These are phyloP conservation scores for Podaxis sp. DNA, from an alignment of 768 basidiomycete species.

Conservation along the genomic window DNA sequence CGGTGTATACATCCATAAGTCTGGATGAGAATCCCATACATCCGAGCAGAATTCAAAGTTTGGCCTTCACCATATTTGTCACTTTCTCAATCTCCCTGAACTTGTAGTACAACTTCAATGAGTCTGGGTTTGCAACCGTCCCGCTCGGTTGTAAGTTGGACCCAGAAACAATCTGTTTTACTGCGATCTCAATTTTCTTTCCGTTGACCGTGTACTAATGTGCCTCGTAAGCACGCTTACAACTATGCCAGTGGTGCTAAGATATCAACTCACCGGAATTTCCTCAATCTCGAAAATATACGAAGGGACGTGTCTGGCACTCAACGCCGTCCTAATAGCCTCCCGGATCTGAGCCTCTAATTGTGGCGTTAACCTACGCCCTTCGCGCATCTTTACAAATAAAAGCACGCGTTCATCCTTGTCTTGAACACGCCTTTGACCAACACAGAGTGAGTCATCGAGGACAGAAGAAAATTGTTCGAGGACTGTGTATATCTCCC, in stretches of 20 bases:
- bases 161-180: conserved; percentile 78
- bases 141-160: conserved; percentile 64
- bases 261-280: conserved; percentile 56
- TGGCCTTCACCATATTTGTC: conserved; percentile 16
- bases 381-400: conserved; percentile 65
- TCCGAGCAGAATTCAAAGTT: conserved; percentile 14
- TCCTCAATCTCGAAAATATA: conserved; percentile 63
- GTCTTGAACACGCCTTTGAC: conserved; percentile 61
- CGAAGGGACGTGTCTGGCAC: conserved; percentile 74
- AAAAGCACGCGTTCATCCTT: conserved; percentile 74
- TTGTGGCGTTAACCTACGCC: conserved; percentile 39
- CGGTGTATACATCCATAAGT: too few species aligned
- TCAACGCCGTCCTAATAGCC: conserved; percentile 59
- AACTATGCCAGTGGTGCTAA: neutral
- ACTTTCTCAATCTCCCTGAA: conserved; percentile 49
- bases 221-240: neutral
- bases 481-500: conserved; percentile 76
- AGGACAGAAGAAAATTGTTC: conserved; percentile 53
- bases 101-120: conserved; percentile 63
- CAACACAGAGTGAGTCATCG: conserved; percentile 74
- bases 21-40: neutral
- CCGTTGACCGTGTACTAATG: conserved; percentile 71
- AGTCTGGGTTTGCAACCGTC: conserved; percentile 73
- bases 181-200: conserved; percentile 79
- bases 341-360: conserved; percentile 51